phyloP scores from a whole-genome alignment of 805 yeast species.

The Kockiozyma suomiensis region DNA sequence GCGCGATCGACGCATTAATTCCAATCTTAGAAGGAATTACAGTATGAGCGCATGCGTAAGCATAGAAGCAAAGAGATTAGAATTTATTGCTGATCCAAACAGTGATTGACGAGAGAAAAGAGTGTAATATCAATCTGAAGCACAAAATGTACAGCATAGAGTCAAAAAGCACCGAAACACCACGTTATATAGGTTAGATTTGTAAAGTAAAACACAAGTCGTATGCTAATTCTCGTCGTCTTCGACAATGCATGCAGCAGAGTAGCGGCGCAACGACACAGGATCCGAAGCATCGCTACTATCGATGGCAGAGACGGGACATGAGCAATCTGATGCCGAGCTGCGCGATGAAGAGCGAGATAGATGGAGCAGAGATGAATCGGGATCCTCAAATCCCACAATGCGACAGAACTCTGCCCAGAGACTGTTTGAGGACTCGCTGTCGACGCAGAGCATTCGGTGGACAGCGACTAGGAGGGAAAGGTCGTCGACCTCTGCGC shows the following conservation, averaged over 20 bases:
- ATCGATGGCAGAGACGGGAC: not conserved
- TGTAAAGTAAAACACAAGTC: not conserved
- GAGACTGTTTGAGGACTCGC: slow-evolving; percentile 11
- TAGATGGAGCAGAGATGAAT: not conserved
- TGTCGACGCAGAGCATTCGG: slow-evolving; percentile 11
- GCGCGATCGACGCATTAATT: not conserved
- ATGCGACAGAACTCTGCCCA: slow-evolving; percentile 31
- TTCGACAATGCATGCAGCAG: slow-evolving; percentile 1
- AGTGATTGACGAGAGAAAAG: too few relatives aligned
- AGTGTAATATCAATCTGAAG: too few relatives aligned
- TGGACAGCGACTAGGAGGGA: slow-evolving; percentile 13
- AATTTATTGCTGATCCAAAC: too few relatives aligned
- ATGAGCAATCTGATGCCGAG: not conserved
- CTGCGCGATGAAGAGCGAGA: not conserved
- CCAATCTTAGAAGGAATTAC: not conserved
- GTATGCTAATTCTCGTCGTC: not conserved
- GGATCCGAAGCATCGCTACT: too few relatives aligned
- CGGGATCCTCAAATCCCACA: slow-evolving; percentile 23
- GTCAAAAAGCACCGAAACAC: not conserved
- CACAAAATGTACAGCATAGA: not conserved
- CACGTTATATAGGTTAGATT: not conserved
- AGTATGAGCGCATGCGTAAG: not conserved
- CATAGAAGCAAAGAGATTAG: too few relatives aligned
- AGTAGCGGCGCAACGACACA: not conserved
- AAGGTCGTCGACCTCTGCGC: slow-evolving; percentile 20